A percentile compares a stretch with the other conserved stretches of the same genome.
These are phyloP conservation scores for Talaromyces sp. DNA, from an alignment of 2,329 filamentous ascomycete genomes.

Conservation along the genomic window DNA sequence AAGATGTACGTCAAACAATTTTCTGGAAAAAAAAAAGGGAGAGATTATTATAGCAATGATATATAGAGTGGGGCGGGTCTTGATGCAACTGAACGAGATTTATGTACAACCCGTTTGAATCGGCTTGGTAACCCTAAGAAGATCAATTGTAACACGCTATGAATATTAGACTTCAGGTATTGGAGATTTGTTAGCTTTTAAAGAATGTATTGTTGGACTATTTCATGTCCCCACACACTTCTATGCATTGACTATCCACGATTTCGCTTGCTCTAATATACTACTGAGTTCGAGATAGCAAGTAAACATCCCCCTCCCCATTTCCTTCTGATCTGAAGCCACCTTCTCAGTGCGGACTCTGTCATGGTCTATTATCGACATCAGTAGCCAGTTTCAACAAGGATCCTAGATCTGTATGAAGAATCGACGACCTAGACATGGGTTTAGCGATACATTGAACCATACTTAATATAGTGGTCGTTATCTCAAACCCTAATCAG, in stretches of 20 bases:
- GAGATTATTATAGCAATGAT: background rate
- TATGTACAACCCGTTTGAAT: background rate
- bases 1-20: background rate
- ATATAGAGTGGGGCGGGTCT: background rate
- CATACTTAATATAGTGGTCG: background rate
- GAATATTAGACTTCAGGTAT: background rate
- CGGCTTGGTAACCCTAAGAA: background rate
- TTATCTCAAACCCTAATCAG: conserved; percentile 5
- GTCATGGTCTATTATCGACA: no score
- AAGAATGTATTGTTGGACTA: background rate
- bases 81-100: background rate
- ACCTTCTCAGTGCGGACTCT: no score
- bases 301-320: no score
- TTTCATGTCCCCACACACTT: background rate
- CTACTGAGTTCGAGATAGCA: no score
- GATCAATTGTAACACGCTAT: background rate
- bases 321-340: no score
- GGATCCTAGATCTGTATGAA: no score
- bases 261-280: no score
- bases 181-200: background rate
- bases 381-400: no score
- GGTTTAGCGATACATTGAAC: background rate
- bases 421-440: background rate
- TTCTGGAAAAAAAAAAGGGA: background rate
- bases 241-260: no score